Base-by-base conservation (phyloP, 2,329 filamentous ascomycete genomes). In the Aspergillus sp. region DNA sequence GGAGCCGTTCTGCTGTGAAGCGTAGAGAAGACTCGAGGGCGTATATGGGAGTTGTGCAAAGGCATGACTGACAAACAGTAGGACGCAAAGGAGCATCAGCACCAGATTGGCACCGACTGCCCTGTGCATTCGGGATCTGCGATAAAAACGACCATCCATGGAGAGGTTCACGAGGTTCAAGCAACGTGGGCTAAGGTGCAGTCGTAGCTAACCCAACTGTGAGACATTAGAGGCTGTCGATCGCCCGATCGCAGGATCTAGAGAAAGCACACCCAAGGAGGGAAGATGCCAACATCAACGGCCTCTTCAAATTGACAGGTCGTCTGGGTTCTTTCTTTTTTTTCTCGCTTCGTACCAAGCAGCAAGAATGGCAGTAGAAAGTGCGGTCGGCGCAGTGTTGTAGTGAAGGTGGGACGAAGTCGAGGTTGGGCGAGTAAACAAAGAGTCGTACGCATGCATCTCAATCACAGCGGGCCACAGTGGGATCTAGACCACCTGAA, bases 11-110 rank as follows among this genome's bases (percentile, higher is more conserved):
- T 79, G 72, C 57, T 74, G 69, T 6, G 82, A 79, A 15, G 76
- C 73, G 46, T 86, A 80, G 57, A 93, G 82, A 52, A 96, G 82
- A 30, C 84, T 86, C 0, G 91, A 91, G 3, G 91, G 89, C 55
- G 87, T 86, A 77, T 96, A 96, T 24, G 91, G 91, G 52, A 91
- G 81, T 49, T 78, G 72, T 41, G 77, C 75, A 53, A 66, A 59
- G 47, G 56, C 62, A 34, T 62, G 53, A 5, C 61, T 22, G 51
- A 66, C 27, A 11, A 68, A 53, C 47, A 67, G 64, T 51, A 72
- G 58, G 20, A 65, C 53, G 9, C 66, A 56, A 33, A 62, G 42
- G 41, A 64, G 56, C 19, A 56, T 55, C 54, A 41, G 51, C 57
- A 54, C 51, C 54, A 57, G 15, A 11, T 54, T 37, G 53, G 56